Percentiles rank a stretch among this genome's conserved stretches.
These are phyloP conservation scores for Ephemerocybe angulata DNA, from an alignment of 768 basidiomycete species.

Conservation along the genomic window DNA sequence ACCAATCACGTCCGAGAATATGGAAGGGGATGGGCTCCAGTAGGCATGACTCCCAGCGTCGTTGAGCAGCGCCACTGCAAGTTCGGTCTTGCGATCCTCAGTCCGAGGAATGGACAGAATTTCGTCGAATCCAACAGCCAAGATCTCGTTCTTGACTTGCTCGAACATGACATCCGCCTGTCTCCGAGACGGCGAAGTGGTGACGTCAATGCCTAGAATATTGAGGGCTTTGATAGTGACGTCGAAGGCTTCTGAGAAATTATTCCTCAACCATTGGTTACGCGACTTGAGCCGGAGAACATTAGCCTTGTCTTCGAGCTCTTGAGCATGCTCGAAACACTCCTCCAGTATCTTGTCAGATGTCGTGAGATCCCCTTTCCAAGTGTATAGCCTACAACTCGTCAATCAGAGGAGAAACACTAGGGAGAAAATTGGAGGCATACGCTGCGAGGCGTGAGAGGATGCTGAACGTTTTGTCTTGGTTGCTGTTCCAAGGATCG, in stretches of 20 bases:
- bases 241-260: constrained; percentile 51
- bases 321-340: constrained; percentile 46
- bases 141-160: constrained; percentile 64
- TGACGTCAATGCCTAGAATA: constrained; percentile 59
- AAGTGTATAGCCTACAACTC: constrained; percentile 49
- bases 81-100: constrained; percentile 53
- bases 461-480: constrained; percentile 47
- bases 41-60: constrained; percentile 73
- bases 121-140: constrained; percentile 66
- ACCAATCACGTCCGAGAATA: constrained; percentile 61
- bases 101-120: constrained; percentile 62
- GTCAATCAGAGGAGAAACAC: background rate
- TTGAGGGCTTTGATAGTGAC: constrained; percentile 59
- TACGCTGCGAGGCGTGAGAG: constrained; percentile 60
- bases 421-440: constrained; percentile 20
- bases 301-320: constrained; percentile 53
- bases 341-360: constrained; percentile 54
- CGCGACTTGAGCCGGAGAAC: constrained; percentile 58
- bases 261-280: constrained; percentile 60
- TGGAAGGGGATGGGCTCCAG: constrained; percentile 56
- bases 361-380: constrained; percentile 57
- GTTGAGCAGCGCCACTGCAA: constrained; percentile 63
- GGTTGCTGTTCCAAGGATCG: constrained; percentile 51
- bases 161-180: constrained; percentile 67
- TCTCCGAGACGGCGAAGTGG: constrained; percentile 45